Evolutionary conservation across 148 eudicot species (phyloP), one percentile per base, ranked within the genome.

Genomic region (Rhododendron williamsianum): DNA sequence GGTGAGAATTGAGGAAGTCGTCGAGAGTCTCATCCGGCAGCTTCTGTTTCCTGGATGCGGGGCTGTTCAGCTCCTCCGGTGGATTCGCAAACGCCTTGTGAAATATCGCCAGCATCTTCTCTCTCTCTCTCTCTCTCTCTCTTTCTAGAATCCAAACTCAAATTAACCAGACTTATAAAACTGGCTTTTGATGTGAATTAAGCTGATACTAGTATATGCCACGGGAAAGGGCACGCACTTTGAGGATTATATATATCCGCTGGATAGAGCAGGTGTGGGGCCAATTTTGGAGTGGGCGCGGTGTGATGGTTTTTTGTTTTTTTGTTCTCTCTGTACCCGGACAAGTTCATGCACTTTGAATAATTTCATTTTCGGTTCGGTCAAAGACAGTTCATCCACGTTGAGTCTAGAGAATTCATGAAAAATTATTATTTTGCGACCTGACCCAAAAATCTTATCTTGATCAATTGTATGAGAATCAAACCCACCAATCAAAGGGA

Each of bases 41-140:
- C 86, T 92, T 93, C 0, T 92, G 93, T 35, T 90, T 90, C 79
- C 91, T 90, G 7, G 94, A 94, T 7, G 92, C 94, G 9, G 98
- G 98, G 87, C 98, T 94, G 85, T 94, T 91, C 3, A 96, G 95
- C 92, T 96, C 98, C 63, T 94, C 96, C 4, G 98, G 98, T 84
- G 98, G 98, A 67, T 96, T 90, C 80, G 98, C 96, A 90, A 93
- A 94, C 36, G 95, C 98, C 87, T 96, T 89, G 85, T 93, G 96
- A 86, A 96, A 96, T 87, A 96, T 96, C 8, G 96, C 98, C 91
- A 96, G 85, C 98, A 96, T 96, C 71, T 87, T 91, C 35, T 15
- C 19, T 16, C 21, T 54, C 56, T 51, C 54, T 54, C 60, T 54
- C 27, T 27, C 58, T 52, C 58, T 15, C 58, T 15, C 9, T 15